Base-by-base conservation (phyloP, 164 flowering plant genomes). In the Vitis cinerea region DNA sequence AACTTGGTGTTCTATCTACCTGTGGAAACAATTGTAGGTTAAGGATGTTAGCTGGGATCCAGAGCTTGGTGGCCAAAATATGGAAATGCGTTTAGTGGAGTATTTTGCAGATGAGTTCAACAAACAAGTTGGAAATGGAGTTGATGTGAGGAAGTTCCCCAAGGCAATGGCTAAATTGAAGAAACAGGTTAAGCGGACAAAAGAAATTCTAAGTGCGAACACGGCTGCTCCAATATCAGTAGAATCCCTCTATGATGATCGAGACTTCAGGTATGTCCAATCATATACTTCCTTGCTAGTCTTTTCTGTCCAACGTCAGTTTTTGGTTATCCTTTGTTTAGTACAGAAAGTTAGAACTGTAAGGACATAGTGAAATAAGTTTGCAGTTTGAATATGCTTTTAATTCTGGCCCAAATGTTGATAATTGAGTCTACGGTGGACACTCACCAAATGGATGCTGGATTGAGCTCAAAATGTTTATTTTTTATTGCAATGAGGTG, bases 91-190 rank as follows among this genome's bases (percentile, higher is more conserved):
- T 50, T 78, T 96, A 87, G 97, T 96, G 70, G 99, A 96, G 72
- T 82, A 90, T 77, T 93, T 96, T 84, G 97, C 97, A 0, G 90
- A 90, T 81, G 95, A 96, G 80, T 90, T 96, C 79, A 96, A 93
- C 80, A 89, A 83, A 65, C 95, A 96, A 77, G 70, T 91, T 58
- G 97, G 97, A 50, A 81, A 78, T 75, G 97, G 92, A n/a, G 83
- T 91, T 65, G 98, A 96, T 78, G 88, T 96, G 50, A 84, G 99
- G 72, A 88, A 84, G 61, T 86, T 74, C 64, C 87, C 99, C 12
- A 96, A 96, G 83, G 93, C 97, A 62, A 96, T 96, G 98, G 97
- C 99, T 66, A 96, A 96, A 77, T 77, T 96, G 79, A 96, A 93
- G 87, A 96, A 96, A 75, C 98, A 93, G 77, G 97, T 96, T 64